phyloP scores from a whole-genome alignment of 2,329 filamentous ascomycete genomes.

The Beauveria sp. region DNA sequence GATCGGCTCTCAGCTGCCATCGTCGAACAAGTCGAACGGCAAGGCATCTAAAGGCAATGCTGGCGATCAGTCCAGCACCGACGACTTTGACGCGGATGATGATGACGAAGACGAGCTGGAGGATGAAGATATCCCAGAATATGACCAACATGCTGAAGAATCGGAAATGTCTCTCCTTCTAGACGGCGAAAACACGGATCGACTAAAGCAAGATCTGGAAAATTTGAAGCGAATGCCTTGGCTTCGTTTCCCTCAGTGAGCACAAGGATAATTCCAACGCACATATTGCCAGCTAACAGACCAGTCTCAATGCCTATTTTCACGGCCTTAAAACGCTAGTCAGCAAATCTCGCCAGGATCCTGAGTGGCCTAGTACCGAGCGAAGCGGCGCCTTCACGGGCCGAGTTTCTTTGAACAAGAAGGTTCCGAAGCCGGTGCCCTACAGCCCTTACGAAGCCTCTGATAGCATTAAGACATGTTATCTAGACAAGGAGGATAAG shows the following conservation, averaged over 20 bases:
- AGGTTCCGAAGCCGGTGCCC: slow-evolving; percentile 36
- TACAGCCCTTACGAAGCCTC: slow-evolving; percentile 66
- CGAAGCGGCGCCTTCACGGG: not conserved
- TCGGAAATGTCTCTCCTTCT: not conserved
- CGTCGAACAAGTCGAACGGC: not conserved
- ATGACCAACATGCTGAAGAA: slow-evolving; percentile 10
- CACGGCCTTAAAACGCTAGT: slow-evolving; percentile 68
- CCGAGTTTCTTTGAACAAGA: slow-evolving; percentile 3
- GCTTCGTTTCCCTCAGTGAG: slow-evolving; percentile 32
- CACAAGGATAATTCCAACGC: not conserved
- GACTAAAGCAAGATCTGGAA: slow-evolving; percentile 22
- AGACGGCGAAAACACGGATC: slow-evolving; percentile 22
- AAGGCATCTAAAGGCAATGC: not conserved
- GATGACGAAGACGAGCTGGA: slow-evolving; percentile 6
- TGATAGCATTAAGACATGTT: slow-evolving; percentile 51
- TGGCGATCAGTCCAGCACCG: not conserved
- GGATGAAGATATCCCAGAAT: slow-evolving; percentile 14
- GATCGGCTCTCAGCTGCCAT: not conserved
- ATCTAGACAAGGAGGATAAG: slow-evolving; percentile 51
- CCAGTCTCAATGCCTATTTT: slow-evolving; percentile 72
- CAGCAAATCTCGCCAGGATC: slow-evolving; percentile 50
- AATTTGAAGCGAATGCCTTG: slow-evolving; percentile 30
- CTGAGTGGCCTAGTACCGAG: slow-evolving; percentile 60
- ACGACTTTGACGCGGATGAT: not conserved
- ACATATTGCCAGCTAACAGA: not conserved